These are phyloP conservation scores for Candida boleticola DNA, from an alignment of 805 yeast species.

Conservation along the genomic window DNA sequence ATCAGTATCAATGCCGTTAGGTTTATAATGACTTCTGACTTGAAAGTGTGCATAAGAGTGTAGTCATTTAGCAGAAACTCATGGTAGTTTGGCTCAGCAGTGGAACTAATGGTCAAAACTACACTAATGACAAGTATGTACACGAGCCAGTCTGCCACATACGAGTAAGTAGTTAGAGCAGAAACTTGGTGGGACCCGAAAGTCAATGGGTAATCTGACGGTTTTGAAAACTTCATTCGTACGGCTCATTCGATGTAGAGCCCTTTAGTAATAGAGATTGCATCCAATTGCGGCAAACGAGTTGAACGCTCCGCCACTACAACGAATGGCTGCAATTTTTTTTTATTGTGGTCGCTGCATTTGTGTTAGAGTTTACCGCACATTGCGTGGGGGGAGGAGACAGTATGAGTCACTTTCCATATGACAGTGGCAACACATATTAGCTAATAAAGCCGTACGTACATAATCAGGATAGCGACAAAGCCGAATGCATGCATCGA, in stretches of 20 bases:
- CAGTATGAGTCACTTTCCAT: no score
- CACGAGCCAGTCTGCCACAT: constrained; percentile 17
- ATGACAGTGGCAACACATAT: no score
- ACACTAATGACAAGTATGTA: constrained; percentile 18
- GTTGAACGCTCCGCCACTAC: no score
- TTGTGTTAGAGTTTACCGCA: no score
- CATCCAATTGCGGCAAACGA: no score
- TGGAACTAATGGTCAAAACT: constrained; percentile 28
- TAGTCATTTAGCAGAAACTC: constrained; percentile 40
- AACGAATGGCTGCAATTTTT: constrained; percentile 1
- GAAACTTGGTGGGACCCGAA: constrained; percentile 11
- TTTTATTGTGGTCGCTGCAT: background rate
- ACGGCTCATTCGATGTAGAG: no score
- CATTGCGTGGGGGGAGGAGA: no score
- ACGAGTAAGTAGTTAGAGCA: constrained; percentile 16
- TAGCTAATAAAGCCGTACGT: no score
- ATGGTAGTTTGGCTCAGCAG: constrained; percentile 34
- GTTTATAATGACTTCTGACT: constrained; percentile 29
- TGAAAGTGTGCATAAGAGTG: constrained; percentile 30
- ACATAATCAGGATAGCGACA: no score
- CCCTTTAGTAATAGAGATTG: no score
- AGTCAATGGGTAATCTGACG: constrained; percentile 7
- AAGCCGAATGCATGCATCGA: no score
- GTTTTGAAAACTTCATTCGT: no score
- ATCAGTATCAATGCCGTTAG: constrained; percentile 26